Evolutionary conservation across 352 stramenopile species (phyloP), one percentile per base, ranked within the genome.

Genomic region (Halophytophthora batemanensis): DNA sequence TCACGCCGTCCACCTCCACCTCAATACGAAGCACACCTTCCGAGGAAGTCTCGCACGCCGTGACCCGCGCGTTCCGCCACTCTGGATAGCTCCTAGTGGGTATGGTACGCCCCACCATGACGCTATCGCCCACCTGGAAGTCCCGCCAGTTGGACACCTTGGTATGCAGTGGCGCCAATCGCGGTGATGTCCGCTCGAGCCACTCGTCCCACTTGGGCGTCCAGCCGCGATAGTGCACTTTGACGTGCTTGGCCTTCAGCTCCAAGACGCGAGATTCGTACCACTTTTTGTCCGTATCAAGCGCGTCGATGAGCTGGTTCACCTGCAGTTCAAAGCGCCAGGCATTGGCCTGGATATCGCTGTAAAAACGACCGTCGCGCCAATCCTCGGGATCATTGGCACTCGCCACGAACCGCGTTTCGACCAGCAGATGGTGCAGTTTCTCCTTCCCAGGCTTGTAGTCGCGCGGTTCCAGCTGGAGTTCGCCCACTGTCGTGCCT

Each of bases 121-220:
- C 57, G 21, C 45, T 38, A 48, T 86, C 74, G 43, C 52, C 45
- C 6, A 77, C 59, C 25, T 59, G 38, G 21, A 86, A 81, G 23
- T 51, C 59, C 22, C 74, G 63, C 74, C 74, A 86, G 43, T 83
- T 77, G 18, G 46, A 55, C 13, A 81, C 71, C 25, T 59, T 41
- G 14, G 92, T 95, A 46, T 96, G 77, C 53, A 98, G 96, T 2
- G 90, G 90, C 25, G 85, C 76, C 19, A 98, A 66, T 1, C 93
- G 73, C 18, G 79, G 70, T 11, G 91, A 97, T 50, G 92, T 68
- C 33, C 73, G 82, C 5, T 80, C 51, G 36, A 98, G 77, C 89
- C 90, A 98, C 68, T 98, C 93, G 74, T 98, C 92, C 95, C 95
- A 98, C 44, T 95, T 84, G 17, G 83, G 51, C 2, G 95, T 95